Conservation (phyloP, 1,139 yeast genomes). For the Nakaseomyces nivariensis region DNA sequence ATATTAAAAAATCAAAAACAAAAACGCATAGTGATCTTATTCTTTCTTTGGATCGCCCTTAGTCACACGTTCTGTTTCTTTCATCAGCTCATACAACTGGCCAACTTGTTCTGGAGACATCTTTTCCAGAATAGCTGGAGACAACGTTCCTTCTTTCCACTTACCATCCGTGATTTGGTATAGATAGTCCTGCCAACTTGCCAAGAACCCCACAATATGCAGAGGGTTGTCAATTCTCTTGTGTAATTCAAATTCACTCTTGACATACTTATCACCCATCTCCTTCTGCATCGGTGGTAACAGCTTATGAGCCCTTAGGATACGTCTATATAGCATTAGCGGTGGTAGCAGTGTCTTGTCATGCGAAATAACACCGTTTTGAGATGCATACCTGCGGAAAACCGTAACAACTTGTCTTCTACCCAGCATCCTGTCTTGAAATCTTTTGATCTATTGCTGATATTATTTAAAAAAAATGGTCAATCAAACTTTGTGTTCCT, state of each 20-base stretch:
- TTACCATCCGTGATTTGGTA: conserved; percentile 60
- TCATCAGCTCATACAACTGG: conserved; percentile 70
- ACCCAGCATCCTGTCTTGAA: not conserved
- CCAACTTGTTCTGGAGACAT: conserved; percentile 88
- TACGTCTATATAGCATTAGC: conserved; percentile 58
- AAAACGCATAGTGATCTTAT: no score
- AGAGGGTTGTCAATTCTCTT: conserved; percentile 74
- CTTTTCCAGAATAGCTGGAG: conserved; percentile 57
- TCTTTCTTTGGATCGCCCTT: not conserved
- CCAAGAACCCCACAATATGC: conserved; percentile 84
- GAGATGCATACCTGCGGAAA: conserved; percentile 18
- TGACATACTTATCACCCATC: conserved; percentile 84
- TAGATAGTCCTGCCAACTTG: conserved; percentile 91
- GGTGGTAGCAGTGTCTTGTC: conserved; percentile 69
- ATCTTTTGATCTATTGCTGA: not conserved
- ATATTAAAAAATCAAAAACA: no score
- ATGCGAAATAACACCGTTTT: not conserved
- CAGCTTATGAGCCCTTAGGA: conserved; percentile 66
- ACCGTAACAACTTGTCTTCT: not conserved
- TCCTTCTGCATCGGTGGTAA: conserved; percentile 62
- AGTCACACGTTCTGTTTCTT: conserved; percentile 37
- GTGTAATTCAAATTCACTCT: conserved; percentile 85
- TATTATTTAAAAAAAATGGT: not conserved
- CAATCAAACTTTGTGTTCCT: no score
- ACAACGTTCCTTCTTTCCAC: conserved; percentile 67